Percentiles rank a stretch among this genome's conserved stretches.
These are phyloP conservation scores for Coniochaeta sp. DNA, from an alignment of 2,329 filamentous ascomycete species.

Conservation along the genomic window DNA sequence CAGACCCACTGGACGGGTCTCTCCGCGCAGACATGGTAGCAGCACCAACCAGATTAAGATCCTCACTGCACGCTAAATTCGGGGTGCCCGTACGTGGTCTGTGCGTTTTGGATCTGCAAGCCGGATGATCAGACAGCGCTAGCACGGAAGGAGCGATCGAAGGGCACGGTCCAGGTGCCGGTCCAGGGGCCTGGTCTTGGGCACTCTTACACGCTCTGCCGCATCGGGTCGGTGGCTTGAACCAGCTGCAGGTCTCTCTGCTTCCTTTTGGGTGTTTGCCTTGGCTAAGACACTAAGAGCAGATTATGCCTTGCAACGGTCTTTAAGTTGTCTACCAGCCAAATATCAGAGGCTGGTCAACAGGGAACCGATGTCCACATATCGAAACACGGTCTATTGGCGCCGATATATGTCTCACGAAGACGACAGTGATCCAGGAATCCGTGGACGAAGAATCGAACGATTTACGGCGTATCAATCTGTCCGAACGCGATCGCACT, in stretches of 20 bases:
- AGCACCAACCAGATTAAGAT: not conserved
- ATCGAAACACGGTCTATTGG: not conserved
- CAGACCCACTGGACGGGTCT: not conserved
- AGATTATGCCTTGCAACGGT: not conserved
- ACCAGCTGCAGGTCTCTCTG: not conserved
- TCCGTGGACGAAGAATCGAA: not conserved
- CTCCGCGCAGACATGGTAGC: not conserved
- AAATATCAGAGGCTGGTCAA: not conserved
- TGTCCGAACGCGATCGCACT: slow-evolving; percentile 1
- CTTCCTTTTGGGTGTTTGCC: not conserved
- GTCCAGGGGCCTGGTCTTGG: not conserved
- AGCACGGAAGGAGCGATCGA: not conserved
- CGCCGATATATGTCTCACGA: not conserved
- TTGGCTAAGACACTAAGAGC: not conserved
- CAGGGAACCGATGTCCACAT: not conserved
- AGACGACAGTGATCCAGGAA: not conserved
- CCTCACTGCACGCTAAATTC: not conserved
- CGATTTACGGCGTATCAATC: not conserved
- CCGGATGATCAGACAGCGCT: slow-evolving; percentile 1
- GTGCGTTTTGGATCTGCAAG: not conserved
- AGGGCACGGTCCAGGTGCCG: not conserved
- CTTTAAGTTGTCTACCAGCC: not conserved
- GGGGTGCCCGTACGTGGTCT: not conserved
- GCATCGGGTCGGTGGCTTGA: not conserved
- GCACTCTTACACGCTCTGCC: not conserved